Evolutionary conservation across 179 eudicot genomes (phyloP), one percentile per base, ranked within the genome.

Genomic region (Carnegiea gigantea): DNA sequence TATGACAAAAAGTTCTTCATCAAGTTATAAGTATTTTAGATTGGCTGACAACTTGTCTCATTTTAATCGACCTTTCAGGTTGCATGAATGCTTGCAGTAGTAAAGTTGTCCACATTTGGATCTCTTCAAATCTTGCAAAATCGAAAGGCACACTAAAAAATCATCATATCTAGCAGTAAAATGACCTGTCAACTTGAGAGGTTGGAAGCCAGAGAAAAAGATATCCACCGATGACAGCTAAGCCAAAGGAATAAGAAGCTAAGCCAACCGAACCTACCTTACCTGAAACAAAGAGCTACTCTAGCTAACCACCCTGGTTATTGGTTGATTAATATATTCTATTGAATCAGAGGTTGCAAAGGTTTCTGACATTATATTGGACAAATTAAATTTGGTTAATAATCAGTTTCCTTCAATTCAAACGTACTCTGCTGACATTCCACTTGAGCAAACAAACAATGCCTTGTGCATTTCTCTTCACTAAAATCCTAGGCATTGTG

Each of bases 381-480:
- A 70, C 44, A 70, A 30, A 38, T 38, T 38, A 38, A 38, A 60
- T 17, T 65, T 24, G 26, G 70, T 65, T 65, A 65, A 65, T 26
- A 24, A 65, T 65, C 38, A 12, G 33, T 26, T 70, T 70, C 46
- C 73, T 70, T 8, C 15, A 5, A 30, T 26, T 3, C 26, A n/a
- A 30, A 28, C 28, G 0, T 70, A 7, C 21, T 36, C 23, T 30
- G n/a, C 62, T 57, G 62, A 70, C 33, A 70, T 30, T 30, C 73
- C 43, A 70, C 73, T 30, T 70, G 44, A 7, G 73, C 73, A 30
- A 33, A 79, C 72, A 70, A 48, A 46, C 59, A 20, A 18, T 7
- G 15, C 43, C 76, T 49, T 79, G 68, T 79, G 76, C 70, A 79
- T 62, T 70, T 79, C 12, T 79, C 68, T 36, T 51, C 60, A 51